Base-by-base conservation (phyloP, 371 early-diverging fungal species). In the Rhizopus sp. region DNA sequence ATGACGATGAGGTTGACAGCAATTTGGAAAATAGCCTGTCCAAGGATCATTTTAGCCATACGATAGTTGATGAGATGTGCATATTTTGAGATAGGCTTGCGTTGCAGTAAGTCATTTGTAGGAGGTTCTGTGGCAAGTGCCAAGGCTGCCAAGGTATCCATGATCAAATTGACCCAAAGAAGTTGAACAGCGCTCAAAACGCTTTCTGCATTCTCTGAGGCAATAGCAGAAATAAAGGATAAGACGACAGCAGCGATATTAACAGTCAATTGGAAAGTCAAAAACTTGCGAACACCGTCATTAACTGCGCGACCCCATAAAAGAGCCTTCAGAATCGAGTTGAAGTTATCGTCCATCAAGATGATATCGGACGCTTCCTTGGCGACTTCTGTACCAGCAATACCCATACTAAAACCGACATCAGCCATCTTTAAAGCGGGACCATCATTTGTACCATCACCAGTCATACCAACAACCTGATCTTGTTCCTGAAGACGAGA, bases 381-480 rank as follows among this genome's bases (percentile, higher is more conserved):
- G 47, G 97, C 96, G 2, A 97, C 94, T 70, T 97, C 97, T 5
- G 98, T 97, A 49, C 99, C 98, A 39, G 93, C 80, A 64, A 97
- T 93, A 52, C 99, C 98, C 99, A 98, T 97, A 57, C 89, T 84
- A 74, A 97, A 97, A 10, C 98, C 99, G 53, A 99, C 94, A 73
- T 99, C 95, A 32, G 98, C 98, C 68, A 88, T 73, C 73, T 94
- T 94, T 44, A 98, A 85, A 3, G 97, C 95, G 23, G 97, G 97
- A 2, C 92, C 96, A 73, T 99, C 99, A 80, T 97, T 99, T 50
- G 98, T 94, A 46, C 97, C 99, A 75, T 97, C 98, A 51, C 97
- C 97, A 4, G 97, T 97, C 72, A 97, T 94, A 17, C 93, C 97
- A 16, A 97, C 97, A 17, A 96, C 90, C 67, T 97, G 93, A 30